phyloP scores from a whole-genome alignment of 2,329 filamentous ascomycete species.

The Ceratocystis huliohia region DNA sequence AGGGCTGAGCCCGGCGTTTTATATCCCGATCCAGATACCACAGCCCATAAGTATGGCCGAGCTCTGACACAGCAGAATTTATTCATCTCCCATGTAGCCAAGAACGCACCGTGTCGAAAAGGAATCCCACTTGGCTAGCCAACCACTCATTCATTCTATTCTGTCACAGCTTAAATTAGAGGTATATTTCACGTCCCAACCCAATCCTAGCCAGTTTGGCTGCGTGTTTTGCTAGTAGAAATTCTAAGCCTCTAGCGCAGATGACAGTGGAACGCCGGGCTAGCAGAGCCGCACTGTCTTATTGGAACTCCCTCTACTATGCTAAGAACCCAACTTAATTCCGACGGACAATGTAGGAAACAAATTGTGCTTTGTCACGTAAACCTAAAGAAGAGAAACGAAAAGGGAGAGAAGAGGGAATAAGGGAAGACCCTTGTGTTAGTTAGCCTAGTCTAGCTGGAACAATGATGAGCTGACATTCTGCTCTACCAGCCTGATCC shows the following conservation, averaged over 20 bases:
- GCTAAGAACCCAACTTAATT: too few species aligned
- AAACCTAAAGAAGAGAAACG: not conserved
- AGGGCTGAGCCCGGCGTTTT: too few species aligned
- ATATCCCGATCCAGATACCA: too few species aligned
- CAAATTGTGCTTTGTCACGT: too few species aligned
- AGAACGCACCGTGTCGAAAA: too few species aligned
- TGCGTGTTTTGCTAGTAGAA: not conserved
- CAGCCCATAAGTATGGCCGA: not conserved
- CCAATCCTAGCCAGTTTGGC: not conserved
- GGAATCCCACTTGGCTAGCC: too few species aligned
- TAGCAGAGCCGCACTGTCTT: conserved; percentile 1
- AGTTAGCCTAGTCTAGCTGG: not conserved
- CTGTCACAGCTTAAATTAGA: not conserved
- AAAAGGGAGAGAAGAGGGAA: not conserved
- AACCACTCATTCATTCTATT: not conserved
- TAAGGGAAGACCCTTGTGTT: not conserved
- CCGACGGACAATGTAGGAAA: too few species aligned
- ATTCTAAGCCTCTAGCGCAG: not conserved
- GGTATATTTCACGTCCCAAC: not conserved
- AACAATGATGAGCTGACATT: conserved; percentile 6
- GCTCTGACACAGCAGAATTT: not conserved
- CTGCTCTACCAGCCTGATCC: not conserved
- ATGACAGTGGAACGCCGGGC: not conserved
- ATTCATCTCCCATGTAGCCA: too few species aligned
- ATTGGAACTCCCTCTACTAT: not conserved